Conservation (phyloP, 192 early-diverging fungal genomes). For the Coemansia sp. region DNA sequence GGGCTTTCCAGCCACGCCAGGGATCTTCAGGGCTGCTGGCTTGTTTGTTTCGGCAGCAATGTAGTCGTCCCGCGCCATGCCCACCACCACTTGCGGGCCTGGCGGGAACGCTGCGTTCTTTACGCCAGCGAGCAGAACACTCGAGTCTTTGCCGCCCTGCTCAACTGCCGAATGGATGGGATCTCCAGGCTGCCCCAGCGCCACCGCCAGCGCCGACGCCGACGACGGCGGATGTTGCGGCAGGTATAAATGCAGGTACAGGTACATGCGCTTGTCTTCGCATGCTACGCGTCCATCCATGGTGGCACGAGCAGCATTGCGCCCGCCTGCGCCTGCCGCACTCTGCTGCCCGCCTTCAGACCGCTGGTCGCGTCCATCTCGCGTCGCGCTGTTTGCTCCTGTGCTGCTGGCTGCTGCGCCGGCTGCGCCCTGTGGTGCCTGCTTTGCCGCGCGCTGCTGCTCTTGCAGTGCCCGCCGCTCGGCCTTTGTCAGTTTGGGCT, state of each 20-base stretch:
- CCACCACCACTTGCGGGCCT: slow-evolving; percentile 44
- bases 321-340: background rate
- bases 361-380: slow-evolving; percentile 5
- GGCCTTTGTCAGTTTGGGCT: slow-evolving; percentile 83
- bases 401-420: slow-evolving; percentile 6
- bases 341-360: slow-evolving; percentile 1
- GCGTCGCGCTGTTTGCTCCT: background rate
- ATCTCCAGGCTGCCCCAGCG: slow-evolving; percentile 14
- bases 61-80: slow-evolving; percentile 41
- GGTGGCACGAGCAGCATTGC: slow-evolving; percentile 6
- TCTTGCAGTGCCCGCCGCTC: slow-evolving; percentile 88
- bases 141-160: slow-evolving; percentile 23
- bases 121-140: slow-evolving; percentile 34
- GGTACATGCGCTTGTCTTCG: slow-evolving; percentile 53
- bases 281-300: slow-evolving; percentile 34
- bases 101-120: slow-evolving; percentile 45
- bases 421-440: slow-evolving; percentile 35
- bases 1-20: slow-evolving; percentile 17
- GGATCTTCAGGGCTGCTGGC: slow-evolving; percentile 24
- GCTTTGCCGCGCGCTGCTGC: slow-evolving; percentile 74
- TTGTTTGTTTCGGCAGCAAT: slow-evolving; percentile 22
- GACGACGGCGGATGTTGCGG: slow-evolving; percentile 48
- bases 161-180: slow-evolving; percentile 24
- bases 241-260: slow-evolving; percentile 45
- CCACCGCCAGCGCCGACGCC: slow-evolving; percentile 23